Conservation (phyloP, 2,329 filamentous ascomycete genomes). For the Trichoderma sp. region DNA sequence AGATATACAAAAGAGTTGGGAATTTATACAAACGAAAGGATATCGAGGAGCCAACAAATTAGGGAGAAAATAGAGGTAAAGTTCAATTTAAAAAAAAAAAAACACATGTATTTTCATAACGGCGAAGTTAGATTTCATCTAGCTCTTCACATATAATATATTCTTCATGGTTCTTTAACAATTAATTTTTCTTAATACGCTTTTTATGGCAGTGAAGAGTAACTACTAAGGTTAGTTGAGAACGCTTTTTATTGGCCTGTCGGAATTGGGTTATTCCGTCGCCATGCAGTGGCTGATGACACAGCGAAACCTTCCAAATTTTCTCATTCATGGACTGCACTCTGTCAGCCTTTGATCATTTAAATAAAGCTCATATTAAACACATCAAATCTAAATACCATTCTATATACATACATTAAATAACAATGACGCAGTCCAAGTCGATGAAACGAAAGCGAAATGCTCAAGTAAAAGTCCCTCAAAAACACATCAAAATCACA, state of each 20-base stretch:
- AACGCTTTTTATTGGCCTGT: neutral
- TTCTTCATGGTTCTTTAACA: too few species aligned
- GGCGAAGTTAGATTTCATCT: too few species aligned
- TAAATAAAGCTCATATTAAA: neutral
- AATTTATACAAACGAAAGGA: too few species aligned
- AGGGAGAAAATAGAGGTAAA: too few species aligned
- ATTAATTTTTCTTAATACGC: too few species aligned
- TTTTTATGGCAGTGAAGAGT: too few species aligned
- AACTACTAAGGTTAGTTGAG: too few species aligned
- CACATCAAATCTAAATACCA: neutral
- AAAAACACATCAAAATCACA: conserved; percentile 40
- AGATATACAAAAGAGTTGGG: too few species aligned
- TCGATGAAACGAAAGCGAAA: conserved; percentile 47
- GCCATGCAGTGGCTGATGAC: neutral
- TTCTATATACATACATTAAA: neutral
- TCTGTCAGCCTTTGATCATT: neutral
- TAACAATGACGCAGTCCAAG: conserved; percentile 45
- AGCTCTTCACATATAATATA: too few species aligned
- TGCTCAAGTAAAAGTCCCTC: conserved; percentile 34
- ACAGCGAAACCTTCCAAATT: neutral
- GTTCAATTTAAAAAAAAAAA: too few species aligned
- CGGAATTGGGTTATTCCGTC: neutral
- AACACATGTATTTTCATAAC: too few species aligned
- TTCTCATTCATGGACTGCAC: neutral
- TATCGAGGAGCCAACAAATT: too few species aligned